phyloP scores from a whole-genome alignment of 305 asterid species.

The Lippia alba region DNA sequence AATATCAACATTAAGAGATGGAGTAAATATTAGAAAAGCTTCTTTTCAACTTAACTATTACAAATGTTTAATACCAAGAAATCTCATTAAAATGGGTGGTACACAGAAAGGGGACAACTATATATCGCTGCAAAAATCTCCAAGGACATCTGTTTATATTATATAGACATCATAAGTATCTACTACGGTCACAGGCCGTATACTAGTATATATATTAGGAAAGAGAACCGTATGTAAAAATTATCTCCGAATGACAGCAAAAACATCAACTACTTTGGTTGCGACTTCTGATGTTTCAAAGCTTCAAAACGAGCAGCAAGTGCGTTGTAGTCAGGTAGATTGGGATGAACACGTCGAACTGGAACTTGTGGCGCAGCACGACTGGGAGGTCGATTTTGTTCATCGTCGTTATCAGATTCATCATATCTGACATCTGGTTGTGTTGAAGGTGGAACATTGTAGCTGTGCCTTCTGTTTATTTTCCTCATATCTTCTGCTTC shows the following conservation, averaged over 20 bases:
- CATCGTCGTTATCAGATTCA: constrained; percentile 57
- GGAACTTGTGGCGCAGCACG: constrained; percentile 69
- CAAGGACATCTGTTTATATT: too few species aligned
- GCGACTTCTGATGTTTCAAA: constrained; percentile 64
- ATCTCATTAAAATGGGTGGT: too few species aligned
- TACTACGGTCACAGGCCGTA: too few species aligned
- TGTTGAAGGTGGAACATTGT: constrained; percentile 44
- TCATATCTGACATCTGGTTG: constrained; percentile 54
- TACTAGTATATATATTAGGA: background rate
- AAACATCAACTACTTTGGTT: constrained; percentile 29
- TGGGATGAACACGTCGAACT: constrained; percentile 74
- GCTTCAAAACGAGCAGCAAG: constrained; percentile 95
- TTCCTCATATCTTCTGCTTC: constrained; percentile 44
- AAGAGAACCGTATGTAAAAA: background rate
- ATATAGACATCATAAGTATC: too few species aligned
- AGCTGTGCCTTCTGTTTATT: constrained; percentile 61
- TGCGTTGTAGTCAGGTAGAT: constrained; percentile 81
- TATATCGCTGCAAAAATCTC: background rate
- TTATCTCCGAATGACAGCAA: constrained; percentile 12
- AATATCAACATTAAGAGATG: too few species aligned
- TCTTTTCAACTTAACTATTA: too few species aligned
- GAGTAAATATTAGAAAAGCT: too few species aligned
- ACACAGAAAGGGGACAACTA: background rate
- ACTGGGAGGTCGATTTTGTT: constrained; percentile 43
- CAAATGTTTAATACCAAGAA: too few species aligned